These are phyloP conservation scores for Blastobotrys illinoisensis DNA, from an alignment of 1,139 yeast species.

Conservation along the genomic window DNA sequence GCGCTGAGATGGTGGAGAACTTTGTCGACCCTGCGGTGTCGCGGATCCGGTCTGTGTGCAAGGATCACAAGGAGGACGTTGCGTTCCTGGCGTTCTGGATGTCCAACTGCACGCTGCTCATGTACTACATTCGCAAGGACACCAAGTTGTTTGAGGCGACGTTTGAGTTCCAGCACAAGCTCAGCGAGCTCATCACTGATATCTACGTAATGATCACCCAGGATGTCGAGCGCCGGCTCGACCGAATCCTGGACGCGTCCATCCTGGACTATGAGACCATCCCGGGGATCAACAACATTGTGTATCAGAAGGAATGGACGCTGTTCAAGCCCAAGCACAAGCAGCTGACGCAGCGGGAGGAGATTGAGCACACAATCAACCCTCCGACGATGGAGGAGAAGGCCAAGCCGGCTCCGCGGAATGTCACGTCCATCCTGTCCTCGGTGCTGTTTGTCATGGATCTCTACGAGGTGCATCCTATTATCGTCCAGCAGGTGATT, in stretches of 20 bases:
- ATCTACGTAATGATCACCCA: conserved; percentile 33
- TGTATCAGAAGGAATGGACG: conserved; percentile 41
- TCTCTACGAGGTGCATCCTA: conserved; percentile 71
- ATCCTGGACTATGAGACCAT: conserved; percentile 41
- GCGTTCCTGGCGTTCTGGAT: conserved; percentile 40
- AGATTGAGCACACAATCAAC: conserved; percentile 54
- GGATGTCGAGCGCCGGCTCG: conserved; percentile 36
- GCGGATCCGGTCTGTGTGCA: conserved; percentile 32
- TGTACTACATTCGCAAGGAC: conserved; percentile 39
- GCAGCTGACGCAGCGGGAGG: conserved; percentile 41
- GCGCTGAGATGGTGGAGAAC: conserved; percentile 31
- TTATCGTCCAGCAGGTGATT: conserved; percentile 68
- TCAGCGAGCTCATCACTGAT: conserved; percentile 34
- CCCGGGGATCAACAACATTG: conserved; percentile 39
- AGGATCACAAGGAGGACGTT: conserved; percentile 34
- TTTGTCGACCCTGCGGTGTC: conserved; percentile 33
- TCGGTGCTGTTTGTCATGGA: conserved; percentile 83
- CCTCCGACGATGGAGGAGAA: conserved; percentile 69
- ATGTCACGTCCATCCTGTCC: conserved; percentile 78
- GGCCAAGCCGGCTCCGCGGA: conserved; percentile 79
- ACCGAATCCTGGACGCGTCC: conserved; percentile 34
- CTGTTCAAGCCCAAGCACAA: conserved; percentile 31
- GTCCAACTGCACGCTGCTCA: conserved; percentile 35
- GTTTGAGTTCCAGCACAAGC: conserved; percentile 29
- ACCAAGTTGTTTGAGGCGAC: conserved; percentile 29